Conservation (phyloP, 371 early-diverging fungal species). For the Haplosporangium sp. region DNA sequence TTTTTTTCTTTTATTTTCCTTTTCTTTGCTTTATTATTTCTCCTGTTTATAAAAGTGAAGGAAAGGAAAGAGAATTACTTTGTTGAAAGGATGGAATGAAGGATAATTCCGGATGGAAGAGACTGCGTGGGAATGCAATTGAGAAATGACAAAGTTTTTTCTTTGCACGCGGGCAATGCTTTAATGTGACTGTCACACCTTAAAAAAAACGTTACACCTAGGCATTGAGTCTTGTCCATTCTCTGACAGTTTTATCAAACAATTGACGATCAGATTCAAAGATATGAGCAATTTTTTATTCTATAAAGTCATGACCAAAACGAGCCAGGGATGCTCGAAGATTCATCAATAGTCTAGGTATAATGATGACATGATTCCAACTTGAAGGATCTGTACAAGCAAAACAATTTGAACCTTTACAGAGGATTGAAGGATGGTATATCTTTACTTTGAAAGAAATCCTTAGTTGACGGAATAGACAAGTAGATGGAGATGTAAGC, state of each 20-base stretch:
- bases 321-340: background rate
- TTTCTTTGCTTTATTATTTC: no score
- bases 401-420: slow-evolving; percentile 1
- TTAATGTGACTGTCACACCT: background rate
- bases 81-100: background rate
- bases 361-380: background rate
- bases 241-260: background rate
- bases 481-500: background rate
- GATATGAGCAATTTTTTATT: background rate
- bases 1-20: background rate
- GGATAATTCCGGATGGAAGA: background rate
- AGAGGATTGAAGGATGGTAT: background rate
- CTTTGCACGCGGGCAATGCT: background rate
- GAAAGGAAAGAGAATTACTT: no score
- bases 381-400: background rate
- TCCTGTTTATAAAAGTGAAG: background rate
- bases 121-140: slow-evolving; percentile 12
- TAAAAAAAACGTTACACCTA: background rate
- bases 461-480: background rate
- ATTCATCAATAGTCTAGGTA: background rate
- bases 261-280: background rate
- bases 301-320: background rate
- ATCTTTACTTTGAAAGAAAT: background rate
- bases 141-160: no score
- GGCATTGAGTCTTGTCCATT: slow-evolving; percentile 1